Conservation (phyloP, 2,329 filamentous ascomycete species). For the Fusarium tjaetaba region DNA sequence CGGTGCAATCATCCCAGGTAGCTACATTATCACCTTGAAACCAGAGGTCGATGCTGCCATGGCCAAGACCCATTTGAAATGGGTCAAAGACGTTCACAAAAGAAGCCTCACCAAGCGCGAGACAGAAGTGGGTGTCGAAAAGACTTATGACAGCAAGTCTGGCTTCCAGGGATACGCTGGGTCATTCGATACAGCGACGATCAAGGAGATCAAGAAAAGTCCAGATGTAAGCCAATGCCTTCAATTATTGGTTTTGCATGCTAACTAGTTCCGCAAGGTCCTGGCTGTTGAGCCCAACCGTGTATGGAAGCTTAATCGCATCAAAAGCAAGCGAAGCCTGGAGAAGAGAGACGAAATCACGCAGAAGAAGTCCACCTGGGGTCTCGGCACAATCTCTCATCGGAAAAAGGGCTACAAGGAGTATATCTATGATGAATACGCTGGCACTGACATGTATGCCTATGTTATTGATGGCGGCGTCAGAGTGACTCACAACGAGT, state of each 20-base stretch:
- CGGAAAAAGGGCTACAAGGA: conserved; percentile 3
- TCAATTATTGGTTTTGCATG: accelerated
- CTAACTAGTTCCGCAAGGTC: conserved; percentile 27
- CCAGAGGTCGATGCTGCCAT: conserved; percentile 48
- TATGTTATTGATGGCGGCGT: conserved; percentile 30
- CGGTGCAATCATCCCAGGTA: conserved; percentile 46
- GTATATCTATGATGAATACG: conserved; percentile 25
- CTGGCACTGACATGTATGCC: conserved; percentile 19
- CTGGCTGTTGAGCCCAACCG: conserved; percentile 25
- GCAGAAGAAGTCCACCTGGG: conserved; percentile 17
- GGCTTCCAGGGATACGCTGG: conserved; percentile 55
- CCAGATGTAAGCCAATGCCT: conserved; percentile 48
- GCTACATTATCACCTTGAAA: conserved; percentile 71
- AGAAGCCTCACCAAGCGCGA: conserved; percentile 60
- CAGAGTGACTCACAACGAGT: conserved; percentile 16
- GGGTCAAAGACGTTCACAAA: conserved; percentile 61
- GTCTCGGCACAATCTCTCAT: conserved; percentile 27
- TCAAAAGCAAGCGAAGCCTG: background rate
- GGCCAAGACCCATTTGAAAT: conserved; percentile 57
- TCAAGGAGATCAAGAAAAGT: conserved; percentile 52
- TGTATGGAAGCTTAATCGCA: conserved; percentile 15
- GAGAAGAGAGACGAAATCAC: conserved; percentile 10
- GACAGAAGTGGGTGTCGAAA: conserved; percentile 45
- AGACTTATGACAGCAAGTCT: conserved; percentile 38
- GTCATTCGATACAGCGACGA: conserved; percentile 50